Conservation (phyloP, 768 basidiomycete genomes). For the Tremella yokohamensis region DNA sequence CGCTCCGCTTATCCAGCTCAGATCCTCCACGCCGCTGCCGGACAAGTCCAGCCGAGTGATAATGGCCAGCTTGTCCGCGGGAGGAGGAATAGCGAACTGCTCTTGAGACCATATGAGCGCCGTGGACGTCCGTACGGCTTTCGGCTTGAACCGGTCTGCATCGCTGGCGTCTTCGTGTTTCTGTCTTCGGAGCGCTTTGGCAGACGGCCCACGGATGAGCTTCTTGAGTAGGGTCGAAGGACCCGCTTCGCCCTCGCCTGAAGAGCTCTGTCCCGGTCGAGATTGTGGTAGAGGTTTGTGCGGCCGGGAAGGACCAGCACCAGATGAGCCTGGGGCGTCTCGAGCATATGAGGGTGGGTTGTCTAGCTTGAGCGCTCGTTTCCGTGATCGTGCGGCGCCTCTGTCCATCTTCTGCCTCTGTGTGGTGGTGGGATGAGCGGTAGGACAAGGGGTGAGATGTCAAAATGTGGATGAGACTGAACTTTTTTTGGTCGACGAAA, state of each 20-base stretch:
- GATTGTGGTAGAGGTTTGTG: not conserved
- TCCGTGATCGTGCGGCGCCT: constrained; percentile 42
- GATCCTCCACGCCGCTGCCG: constrained; percentile 33
- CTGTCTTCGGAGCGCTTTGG: constrained; percentile 7
- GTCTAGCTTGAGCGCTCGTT: constrained; percentile 15
- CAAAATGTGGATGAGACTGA: not conserved
- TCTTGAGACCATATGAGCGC: constrained; percentile 34
- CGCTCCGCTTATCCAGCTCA: constrained; percentile 25
- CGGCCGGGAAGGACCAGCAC: not conserved
- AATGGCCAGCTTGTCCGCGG: constrained; percentile 17
- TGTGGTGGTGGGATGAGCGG: not conserved
- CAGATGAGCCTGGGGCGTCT: not conserved
- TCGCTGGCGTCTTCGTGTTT: constrained; percentile 12
- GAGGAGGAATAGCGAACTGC: constrained; percentile 32
- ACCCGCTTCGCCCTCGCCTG: not conserved
- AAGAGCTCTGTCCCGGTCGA: not conserved
- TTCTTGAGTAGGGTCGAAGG: not conserved
- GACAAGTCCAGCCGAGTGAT: constrained; percentile 32
- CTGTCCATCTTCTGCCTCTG: constrained; percentile 29
- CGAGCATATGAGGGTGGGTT: not conserved
- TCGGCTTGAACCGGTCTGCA: constrained; percentile 33
- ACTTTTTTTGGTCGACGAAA: constrained; percentile 6
- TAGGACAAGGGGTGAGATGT: not conserved
- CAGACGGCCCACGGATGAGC: not conserved
- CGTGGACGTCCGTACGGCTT: constrained; percentile 36